Base-by-base conservation (phyloP, 306 rosid genomes). In the Trifolium fragiferum region DNA sequence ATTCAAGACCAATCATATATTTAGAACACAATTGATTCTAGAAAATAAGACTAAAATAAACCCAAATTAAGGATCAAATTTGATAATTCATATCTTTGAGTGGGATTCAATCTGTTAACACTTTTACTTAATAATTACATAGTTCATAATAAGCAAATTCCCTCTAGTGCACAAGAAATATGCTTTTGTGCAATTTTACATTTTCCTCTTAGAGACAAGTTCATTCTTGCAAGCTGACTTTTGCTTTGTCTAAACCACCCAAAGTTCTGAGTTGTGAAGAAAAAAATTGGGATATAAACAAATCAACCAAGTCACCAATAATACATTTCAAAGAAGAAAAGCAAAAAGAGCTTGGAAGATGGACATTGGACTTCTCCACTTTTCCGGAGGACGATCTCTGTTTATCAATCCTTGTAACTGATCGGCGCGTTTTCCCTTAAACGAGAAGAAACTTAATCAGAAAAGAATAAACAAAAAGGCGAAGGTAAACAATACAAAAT, bases 331-430 rank as follows among this genome's bases (percentile, higher is more conserved):
- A 65, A 91, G 94, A 82, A 94, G 97, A 69, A 91, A 86, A 54
- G 98, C 84, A 80, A 94, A 91, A 78, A 94, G 89, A 80, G 89
- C 94, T 83, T 90, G 98, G 75, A 91, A 78, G 32, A 90, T 87
- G 73, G 96, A 87, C 85, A 82, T 90, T 68, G 92, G 92, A 27
- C 82, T 85, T 61, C 83, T 65, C 81, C 78, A 84, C 82, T 87
- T 87, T 63, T 74, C 79, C 14, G 47, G 66, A 47, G 79, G 73
- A 72, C 68, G 65, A 58, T 82, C 87, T 55, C 81, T 72, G 49
- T 64, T 83, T 64, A 76, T 72, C 47, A 86, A 81, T 44, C 84
- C 89, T 78, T 87, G 89, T 30, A 74, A 59, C 23, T 78, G 70
- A 71, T 85, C 87, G 74, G 20, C 86, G 82, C 75, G 88, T 69